Evolutionary conservation across 768 basidiomycete species (phyloP), one percentile per base, ranked within the genome.

Genomic region (Candolleomyces aberdarensis): DNA sequence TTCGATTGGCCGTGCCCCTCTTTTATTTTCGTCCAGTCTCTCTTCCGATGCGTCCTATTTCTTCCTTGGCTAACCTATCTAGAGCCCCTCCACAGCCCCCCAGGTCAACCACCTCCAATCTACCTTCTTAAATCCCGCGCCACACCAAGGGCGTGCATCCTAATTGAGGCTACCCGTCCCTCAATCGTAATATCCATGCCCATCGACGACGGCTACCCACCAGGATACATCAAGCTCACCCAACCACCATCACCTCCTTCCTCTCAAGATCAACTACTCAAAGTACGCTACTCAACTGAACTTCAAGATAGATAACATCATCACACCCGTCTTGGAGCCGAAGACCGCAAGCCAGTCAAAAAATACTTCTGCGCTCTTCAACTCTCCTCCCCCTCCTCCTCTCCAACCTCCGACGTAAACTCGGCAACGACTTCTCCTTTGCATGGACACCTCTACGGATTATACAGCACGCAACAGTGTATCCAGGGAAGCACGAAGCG

Each of bases 91-190:
- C 43, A 11, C 63, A 91, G 89, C 89, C 7, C 91, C 91, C 7
- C 82, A 87, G 8, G 88, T 89, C 3, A 89, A 87, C 13, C 67
- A 54, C 41, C 72, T 48, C 48, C 49, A 69, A 54, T 64, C 51
- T 14, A 50, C n/a, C 32, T 8, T 48, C 20, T 55, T 26, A 4
- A 41, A 19, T n/a, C 26, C 26, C 26, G 26, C 26, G 3, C 26
- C 26, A 26, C 26, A 26, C 26, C 26, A 26, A 26, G 26, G 26
- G 3, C 87, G 0, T 88, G 87, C 58, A 75, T 92, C 50, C 73
- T 91, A 19, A 67, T 92, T 10, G 87, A 92, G 67, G 85, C 86
- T 0, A 83, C 87, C 1, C 81, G 89, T 2, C 80, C 84, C 5
- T 84, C 84, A 1, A 78, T 88, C 15, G 75, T 87, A 36, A 84